Percentiles rank a stretch among this genome's conserved stretches.
These are phyloP conservation scores for Chlamydomonas eustigma DNA, from an alignment of 139 green algal species.

Conservation along the genomic window DNA sequence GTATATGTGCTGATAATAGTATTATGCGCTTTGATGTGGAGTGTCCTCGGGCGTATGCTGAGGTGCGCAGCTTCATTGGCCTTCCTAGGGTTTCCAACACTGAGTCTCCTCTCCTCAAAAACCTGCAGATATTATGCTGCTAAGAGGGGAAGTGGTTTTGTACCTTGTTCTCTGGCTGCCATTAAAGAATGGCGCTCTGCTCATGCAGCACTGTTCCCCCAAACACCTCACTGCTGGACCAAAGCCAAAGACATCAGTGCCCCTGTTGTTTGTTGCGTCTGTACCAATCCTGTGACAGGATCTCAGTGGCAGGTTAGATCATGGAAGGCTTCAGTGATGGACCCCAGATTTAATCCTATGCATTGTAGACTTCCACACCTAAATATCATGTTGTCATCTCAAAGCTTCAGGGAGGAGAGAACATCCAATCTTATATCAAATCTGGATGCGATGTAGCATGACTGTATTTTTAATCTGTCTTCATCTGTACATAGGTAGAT, in stretches of 20 bases:
- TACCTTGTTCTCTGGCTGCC: not conserved
- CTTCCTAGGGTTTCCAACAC: not conserved
- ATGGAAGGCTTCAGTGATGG: no score
- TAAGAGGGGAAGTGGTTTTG: constrained; percentile 1
- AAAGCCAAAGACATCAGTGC: not conserved
- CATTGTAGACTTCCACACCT: no score
- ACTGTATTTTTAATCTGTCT: no score
- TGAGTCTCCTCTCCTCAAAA: not conserved
- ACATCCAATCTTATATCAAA: no score
- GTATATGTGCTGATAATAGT: not conserved
- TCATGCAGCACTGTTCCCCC: not conserved
- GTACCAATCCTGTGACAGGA: constrained; percentile 1
- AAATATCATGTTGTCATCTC: no score
- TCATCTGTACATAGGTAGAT: no score
- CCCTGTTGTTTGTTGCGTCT: constrained; percentile 10
- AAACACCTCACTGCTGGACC: not conserved
- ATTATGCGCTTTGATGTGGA: not conserved
- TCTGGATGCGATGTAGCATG: no score
- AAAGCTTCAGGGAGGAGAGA: no score
- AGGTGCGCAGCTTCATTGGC: not conserved
- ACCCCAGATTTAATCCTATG: no score
- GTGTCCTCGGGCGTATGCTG: not conserved
- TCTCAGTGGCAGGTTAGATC: constrained; percentile 4
- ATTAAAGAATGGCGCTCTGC: not conserved
- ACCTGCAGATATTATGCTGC: constrained; percentile 2